phyloP scores from a whole-genome alignment of 768 basidiomycete genomes.

The Lyophyllum shimeji region DNA sequence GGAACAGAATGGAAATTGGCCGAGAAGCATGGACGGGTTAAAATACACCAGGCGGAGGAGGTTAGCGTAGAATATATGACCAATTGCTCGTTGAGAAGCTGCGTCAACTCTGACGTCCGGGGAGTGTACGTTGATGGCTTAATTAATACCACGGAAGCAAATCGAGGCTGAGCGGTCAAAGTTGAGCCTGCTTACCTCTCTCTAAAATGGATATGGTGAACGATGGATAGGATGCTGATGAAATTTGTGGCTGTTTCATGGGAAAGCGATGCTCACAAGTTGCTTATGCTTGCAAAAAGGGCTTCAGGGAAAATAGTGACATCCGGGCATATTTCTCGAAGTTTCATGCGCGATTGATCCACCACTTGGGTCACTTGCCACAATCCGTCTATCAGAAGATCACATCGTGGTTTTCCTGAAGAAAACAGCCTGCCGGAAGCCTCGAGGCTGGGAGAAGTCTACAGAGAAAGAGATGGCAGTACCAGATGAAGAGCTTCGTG shows the following conservation, averaged over 20 bases:
- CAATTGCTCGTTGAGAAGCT: background rate
- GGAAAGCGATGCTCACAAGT: background rate
- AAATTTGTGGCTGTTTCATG: background rate
- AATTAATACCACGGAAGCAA: too few relatives aligned
- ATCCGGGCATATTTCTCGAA: slow-evolving; percentile 4
- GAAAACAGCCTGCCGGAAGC: slow-evolving; percentile 9
- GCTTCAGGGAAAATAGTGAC: background rate
- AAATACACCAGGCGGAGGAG: too few relatives aligned
- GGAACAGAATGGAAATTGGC: background rate
- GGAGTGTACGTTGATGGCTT: background rate
- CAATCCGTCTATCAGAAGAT: slow-evolving; percentile 5
- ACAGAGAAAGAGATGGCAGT: background rate
- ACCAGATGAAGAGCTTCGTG: background rate
- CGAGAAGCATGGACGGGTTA: background rate
- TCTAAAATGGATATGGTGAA: background rate
- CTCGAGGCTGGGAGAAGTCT: slow-evolving; percentile 14
- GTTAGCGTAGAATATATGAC: too few relatives aligned
- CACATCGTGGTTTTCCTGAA: slow-evolving; percentile 10
- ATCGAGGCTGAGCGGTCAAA: too few relatives aligned
- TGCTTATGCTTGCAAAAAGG: too few relatives aligned
- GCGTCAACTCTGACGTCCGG: background rate
- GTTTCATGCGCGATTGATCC: slow-evolving; percentile 5
- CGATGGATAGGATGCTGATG: background rate
- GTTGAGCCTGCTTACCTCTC: too few relatives aligned
- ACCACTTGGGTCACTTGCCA: slow-evolving; percentile 1